Conservation (phyloP, 306 rosid genomes). For the Aeschynomene evenia region DNA sequence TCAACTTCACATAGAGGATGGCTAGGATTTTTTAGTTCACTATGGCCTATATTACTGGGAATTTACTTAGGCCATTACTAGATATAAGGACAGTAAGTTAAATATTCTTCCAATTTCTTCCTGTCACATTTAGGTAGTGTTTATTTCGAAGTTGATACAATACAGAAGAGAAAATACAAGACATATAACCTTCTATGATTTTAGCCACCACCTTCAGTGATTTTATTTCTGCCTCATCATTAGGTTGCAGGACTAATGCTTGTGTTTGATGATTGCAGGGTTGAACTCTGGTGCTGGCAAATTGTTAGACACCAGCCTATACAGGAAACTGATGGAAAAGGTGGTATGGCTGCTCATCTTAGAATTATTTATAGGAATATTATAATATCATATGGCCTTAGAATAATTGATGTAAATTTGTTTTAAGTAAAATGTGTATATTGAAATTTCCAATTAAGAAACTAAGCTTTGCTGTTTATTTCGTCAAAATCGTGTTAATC, state of each 20-base stretch:
- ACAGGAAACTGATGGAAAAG: constrained; percentile 7
- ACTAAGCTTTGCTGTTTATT: neutral
- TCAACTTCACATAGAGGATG: too few species aligned
- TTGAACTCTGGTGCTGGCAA: constrained; percentile 13
- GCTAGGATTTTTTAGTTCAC: too few species aligned
- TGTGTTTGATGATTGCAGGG: constrained; percentile 24
- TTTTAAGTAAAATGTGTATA: neutral
- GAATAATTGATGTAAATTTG: neutral
- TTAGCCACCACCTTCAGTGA: too few species aligned
- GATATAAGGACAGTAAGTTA: too few species aligned
- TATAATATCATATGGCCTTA: constrained; percentile 17
- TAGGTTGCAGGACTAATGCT: neutral
- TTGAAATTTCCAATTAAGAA: neutral
- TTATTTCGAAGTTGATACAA: too few species aligned
- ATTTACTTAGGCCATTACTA: too few species aligned
- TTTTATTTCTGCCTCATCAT: neutral
- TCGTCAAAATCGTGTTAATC: neutral
- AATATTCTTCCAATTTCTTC: too few species aligned
- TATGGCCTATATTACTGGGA: too few species aligned
- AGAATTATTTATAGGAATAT: neutral
- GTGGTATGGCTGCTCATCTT: constrained; percentile 29
- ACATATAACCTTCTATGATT: too few species aligned
- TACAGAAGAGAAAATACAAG: too few species aligned
- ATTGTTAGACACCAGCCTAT: constrained; percentile 5
- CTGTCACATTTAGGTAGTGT: too few species aligned